Conservation (phyloP, 345 rosid genomes). For the Eucalyptus marginata region DNA sequence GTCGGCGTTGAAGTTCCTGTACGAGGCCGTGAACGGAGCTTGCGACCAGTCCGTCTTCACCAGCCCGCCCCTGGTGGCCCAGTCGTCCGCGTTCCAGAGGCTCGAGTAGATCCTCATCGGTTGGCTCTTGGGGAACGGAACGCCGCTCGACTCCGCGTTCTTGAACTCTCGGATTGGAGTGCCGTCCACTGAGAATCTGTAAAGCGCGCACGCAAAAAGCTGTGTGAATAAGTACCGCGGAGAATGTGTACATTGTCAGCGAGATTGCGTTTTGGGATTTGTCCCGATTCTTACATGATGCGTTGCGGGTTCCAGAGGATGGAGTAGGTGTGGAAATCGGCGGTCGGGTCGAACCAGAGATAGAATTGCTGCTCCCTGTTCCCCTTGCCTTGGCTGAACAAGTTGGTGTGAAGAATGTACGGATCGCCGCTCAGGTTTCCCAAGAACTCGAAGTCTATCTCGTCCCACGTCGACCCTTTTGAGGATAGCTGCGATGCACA, state of each 20-base stretch:
- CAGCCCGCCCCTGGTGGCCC: conserved; percentile 70
- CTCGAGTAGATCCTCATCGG: conserved; percentile 50
- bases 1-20: conserved; percentile 36
- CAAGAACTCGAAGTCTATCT: conserved; percentile 62
- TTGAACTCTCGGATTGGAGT: conserved; percentile 61
- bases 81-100: conserved; percentile 64
- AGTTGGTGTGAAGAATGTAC: conserved; percentile 54
- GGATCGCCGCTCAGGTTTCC: conserved; percentile 54
- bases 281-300: conserved; percentile 26
- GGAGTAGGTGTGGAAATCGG: conserved; percentile 57
- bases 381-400: conserved; percentile 48
- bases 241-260: background rate
- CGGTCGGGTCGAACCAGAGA: conserved; percentile 63
- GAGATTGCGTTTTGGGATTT: background rate
- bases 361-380: conserved; percentile 54
- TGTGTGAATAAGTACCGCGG: background rate
- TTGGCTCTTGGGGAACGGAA: conserved; percentile 46
- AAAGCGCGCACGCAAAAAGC: background rate
- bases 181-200: conserved; percentile 42
- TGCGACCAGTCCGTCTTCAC: conserved; percentile 59
- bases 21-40: conserved; percentile 60
- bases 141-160: conserved; percentile 35
- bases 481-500: conserved; percentile 26
- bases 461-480: conserved; percentile 51
- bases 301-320: conserved; percentile 49